Evolutionary conservation across 1,139 yeast species (phyloP).

Genomic region (Nadsonia commutata): DNA sequence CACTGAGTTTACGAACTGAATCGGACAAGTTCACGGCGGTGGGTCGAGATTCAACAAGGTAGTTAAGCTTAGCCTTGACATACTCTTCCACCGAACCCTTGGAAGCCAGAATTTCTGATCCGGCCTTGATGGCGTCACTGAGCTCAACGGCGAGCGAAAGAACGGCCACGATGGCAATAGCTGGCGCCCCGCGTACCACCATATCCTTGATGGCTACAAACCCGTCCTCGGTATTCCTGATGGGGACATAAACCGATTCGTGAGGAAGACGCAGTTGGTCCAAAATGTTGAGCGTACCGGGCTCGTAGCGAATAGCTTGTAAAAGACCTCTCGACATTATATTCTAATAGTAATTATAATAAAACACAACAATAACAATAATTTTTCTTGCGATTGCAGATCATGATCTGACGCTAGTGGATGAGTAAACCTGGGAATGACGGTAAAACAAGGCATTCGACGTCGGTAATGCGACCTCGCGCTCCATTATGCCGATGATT

Average conservation of each 20-base stretch:
- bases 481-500: background rate
- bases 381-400: too few species aligned
- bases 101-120: conserved; percentile 3
- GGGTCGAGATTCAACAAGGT: conserved; percentile 68
- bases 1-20: conserved; percentile 50
- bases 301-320: conserved; percentile 57
- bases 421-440: background rate
- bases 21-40: conserved; percentile 88
- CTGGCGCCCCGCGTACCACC: conserved; percentile 98
- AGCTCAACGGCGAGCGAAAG: conserved; percentile 69
- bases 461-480: too few species aligned
- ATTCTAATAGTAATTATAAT: too few species aligned
- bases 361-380: too few species aligned
- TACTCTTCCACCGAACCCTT: conserved; percentile 6
- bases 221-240: conserved; percentile 55
- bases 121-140: conserved; percentile 8
- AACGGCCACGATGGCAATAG: conserved; percentile 90
- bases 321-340: background rate
- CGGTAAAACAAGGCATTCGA: background rate
- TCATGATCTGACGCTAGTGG: too few species aligned
- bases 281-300: conserved; percentile 40
- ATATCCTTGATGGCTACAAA: conserved; percentile 66
- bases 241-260: conserved; percentile 48
- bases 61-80: conserved; percentile 36
- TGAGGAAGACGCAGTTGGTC: conserved; percentile 81